These are phyloP conservation scores for Colletotrichum siamense DNA, from an alignment of 2,329 filamentous ascomycete species.

Conservation along the genomic window DNA sequence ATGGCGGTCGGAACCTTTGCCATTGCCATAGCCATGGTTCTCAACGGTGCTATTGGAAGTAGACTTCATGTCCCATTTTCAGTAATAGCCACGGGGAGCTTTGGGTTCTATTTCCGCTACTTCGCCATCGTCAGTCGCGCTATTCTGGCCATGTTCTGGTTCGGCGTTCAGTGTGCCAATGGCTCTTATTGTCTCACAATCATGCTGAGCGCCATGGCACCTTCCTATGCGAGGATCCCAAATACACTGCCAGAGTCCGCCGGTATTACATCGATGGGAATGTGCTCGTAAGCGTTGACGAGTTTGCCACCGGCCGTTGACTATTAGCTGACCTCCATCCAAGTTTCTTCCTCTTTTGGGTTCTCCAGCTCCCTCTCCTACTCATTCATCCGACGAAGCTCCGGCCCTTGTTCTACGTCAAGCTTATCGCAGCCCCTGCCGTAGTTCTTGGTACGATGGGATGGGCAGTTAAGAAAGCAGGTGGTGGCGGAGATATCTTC, in stretches of 20 bases:
- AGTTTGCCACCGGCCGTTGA: background rate
- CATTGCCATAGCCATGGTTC: conserved; percentile 52
- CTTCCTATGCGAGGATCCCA: conserved; percentile 55
- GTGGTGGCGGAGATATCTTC: conserved; percentile 25
- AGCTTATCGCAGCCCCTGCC: conserved; percentile 35
- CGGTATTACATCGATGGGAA: conserved; percentile 50
- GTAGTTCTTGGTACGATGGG: conserved; percentile 25
- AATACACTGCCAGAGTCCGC: conserved; percentile 56
- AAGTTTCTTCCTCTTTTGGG: conserved; percentile 65
- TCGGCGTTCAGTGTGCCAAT: conserved; percentile 60
- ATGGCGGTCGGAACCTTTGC: conserved; percentile 34
- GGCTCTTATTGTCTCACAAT: conserved; percentile 25
- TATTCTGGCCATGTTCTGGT: conserved; percentile 59
- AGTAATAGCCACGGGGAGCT: conserved; percentile 37
- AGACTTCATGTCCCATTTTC: conserved; percentile 42
- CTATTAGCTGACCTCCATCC: background rate
- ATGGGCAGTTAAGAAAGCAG: conserved; percentile 17
- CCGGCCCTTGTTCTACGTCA: conserved; percentile 58
- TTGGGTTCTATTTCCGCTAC: conserved; percentile 41
- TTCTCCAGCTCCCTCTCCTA: conserved; percentile 57
- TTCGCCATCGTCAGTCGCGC: conserved; percentile 42
- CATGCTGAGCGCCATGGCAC: conserved; percentile 56
- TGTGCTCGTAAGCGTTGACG: conserved; percentile 10
- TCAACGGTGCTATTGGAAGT: conserved; percentile 41
- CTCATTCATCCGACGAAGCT: conserved; percentile 61